Conservation (phyloP, 192 early-diverging fungal genomes). For the Coemansia sp. region DNA sequence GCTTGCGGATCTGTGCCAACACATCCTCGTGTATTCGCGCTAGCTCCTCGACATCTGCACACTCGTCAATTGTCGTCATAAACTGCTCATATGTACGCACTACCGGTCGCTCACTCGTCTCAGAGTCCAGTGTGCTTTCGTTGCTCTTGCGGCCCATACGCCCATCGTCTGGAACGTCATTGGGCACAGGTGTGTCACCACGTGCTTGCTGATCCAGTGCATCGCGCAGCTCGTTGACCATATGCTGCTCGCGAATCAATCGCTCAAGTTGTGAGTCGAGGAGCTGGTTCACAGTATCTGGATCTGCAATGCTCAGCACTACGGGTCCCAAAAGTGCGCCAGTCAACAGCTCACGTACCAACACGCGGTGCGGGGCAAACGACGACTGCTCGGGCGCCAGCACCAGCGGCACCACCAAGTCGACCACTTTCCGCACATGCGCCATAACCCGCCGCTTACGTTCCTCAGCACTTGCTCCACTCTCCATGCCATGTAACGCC, state of each 20-base stretch:
- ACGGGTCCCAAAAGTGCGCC: slow-evolving; percentile 70
- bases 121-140: no score
- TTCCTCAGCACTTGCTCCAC: not conserved
- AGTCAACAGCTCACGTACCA: slow-evolving; percentile 75
- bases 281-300: slow-evolving; percentile 85
- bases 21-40: slow-evolving; percentile 68
- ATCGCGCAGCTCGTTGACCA: slow-evolving; percentile 69
- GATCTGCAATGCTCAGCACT: slow-evolving; percentile 69
- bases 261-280: slow-evolving; percentile 61
- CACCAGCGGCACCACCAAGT: slow-evolving; percentile 64
- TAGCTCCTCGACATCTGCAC: slow-evolving; percentile 62
- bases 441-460: slow-evolving; percentile 48
- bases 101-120: not conserved
- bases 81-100: slow-evolving; percentile 71
- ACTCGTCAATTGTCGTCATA: slow-evolving; percentile 68
- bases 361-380: slow-evolving; percentile 58
- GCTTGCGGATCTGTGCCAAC: slow-evolving; percentile 71
- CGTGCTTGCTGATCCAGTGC: slow-evolving; percentile 65
- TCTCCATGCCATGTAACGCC: slow-evolving; percentile 7
- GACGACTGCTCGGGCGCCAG: slow-evolving; percentile 59
- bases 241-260: slow-evolving; percentile 59
- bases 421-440: slow-evolving; percentile 64
- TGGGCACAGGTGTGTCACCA: not conserved
- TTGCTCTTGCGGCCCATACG: not conserved
- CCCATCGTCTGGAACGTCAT: slow-evolving; percentile 3